Evolutionary conservation across 345 rosid species (phyloP).

Genomic region (Psidium friedrichsthalianum): DNA sequence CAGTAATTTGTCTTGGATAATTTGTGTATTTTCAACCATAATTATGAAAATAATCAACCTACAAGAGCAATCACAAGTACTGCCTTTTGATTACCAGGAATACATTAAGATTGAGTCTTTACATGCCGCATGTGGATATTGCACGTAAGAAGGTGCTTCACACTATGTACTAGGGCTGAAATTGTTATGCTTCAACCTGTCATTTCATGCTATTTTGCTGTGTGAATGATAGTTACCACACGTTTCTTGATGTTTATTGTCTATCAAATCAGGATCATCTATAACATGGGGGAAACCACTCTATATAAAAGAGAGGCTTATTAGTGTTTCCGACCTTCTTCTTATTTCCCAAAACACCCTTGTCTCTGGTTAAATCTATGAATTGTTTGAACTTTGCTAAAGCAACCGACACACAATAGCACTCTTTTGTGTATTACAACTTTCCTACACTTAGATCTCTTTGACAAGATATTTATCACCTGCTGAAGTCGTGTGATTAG

Average conservation of each 20-base stretch:
- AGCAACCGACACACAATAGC: not conserved
- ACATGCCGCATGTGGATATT: not conserved
- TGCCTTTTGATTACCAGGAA: not conserved
- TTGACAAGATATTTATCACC: not conserved
- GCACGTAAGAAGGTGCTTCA: not conserved
- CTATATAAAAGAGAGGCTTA: not conserved
- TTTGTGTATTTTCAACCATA: not conserved
- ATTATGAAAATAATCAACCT: not conserved
- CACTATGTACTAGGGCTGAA: not conserved
- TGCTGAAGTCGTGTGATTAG: not conserved
- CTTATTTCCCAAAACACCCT: not conserved
- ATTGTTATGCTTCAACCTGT: not conserved
- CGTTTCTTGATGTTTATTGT: not conserved
- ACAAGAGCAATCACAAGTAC: not conserved
- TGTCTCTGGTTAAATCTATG: not conserved
- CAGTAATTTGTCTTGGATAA: not conserved
- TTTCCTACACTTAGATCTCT: not conserved
- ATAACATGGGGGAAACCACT: not conserved
- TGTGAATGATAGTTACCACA: not conserved
- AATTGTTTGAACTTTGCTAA: not conserved
- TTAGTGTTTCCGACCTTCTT: not conserved
- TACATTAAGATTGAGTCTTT: not conserved
- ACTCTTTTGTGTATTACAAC: not conserved
- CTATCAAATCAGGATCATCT: not conserved
- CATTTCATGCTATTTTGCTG: not conserved